phyloP scores from a whole-genome alignment of 2,329 filamentous ascomycete species.

The Falciphora oryzae region DNA sequence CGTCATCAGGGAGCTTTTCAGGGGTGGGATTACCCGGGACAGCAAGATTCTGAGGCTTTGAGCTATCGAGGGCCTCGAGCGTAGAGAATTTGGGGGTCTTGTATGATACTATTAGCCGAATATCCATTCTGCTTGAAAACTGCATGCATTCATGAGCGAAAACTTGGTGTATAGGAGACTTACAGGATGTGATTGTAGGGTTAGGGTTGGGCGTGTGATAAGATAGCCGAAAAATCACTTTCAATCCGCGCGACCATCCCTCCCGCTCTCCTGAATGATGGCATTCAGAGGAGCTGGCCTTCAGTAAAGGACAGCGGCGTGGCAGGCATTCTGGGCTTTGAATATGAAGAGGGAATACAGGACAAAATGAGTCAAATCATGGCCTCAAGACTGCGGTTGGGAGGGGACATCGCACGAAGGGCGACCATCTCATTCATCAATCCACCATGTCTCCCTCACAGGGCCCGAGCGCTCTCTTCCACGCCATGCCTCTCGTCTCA shows the following conservation, averaged over 20 bases:
- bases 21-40: conserved; percentile 58
- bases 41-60: conserved; percentile 37
- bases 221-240: not conserved
- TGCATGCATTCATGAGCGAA: no score
- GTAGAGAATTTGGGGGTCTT: not conserved
- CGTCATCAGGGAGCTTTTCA: conserved; percentile 64
- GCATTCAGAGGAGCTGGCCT: not conserved
- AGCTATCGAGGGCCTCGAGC: not conserved
- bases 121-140: not conserved
- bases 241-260: not conserved
- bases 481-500: not conserved
- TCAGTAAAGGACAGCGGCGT: no score
- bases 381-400: not conserved
- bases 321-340: not conserved
- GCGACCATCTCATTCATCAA: not conserved
- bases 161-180: no score
- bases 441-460: not conserved
- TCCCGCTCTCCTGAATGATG: not conserved
- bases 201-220: not conserved
- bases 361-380: not conserved
- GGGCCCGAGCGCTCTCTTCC: not conserved
- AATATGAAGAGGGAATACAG: not conserved
- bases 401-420: no score
- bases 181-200: not conserved
- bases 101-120: not conserved